Base-by-base conservation (phyloP, 768 basidiomycete species). In the Russula earlei region DNA sequence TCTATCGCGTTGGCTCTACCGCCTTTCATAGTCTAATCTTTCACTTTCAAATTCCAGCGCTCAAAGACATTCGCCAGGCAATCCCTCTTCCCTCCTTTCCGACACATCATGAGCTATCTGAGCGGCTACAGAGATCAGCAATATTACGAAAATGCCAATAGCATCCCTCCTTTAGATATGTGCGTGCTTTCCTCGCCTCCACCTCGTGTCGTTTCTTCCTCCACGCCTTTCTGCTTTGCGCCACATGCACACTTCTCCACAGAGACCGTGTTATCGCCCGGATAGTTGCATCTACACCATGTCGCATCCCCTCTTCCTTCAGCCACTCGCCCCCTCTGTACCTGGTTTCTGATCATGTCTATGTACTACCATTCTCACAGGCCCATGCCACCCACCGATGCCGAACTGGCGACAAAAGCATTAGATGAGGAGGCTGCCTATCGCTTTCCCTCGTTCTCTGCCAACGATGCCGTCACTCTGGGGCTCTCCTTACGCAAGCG, bases 401-500 rank as follows among this genome's bases (percentile, higher is more conserved):
- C 83, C 43, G 84, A 88, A 62, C 72, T 88, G 6, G 87, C 87
- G 45, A 81, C 78, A 31, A 81, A 87, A 67, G 75, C 83, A 12
- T 74, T 91, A 63, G 68, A 72, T 44, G 87, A 91, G 59, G 89
- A 91, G 71, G 73, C 77, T 36, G 74, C 60, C 60, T 83, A 81
- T 65, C 83, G 85, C 49, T 91, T 91, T 64, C 72, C 79, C 0
- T 77, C 84, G 22, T 91, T 91, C 70, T 79, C 79, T 29, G 81
- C 87, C 9, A 76, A 80, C 34, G 90, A 91, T 62, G 89, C 89
- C 14, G 80, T 91, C 51, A 90, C 87, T 17, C 75, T 91, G 25
- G 83, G 82, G 7, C 77, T 90, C 49, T 89, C 87, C 3, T 69
- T 91, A 48, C 80, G 89, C 60, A 91, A 91, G 68, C 79, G 89